Evolutionary conservation across 495 filamentous ascomycete species (phyloP), one percentile per base, ranked within the genome.

Genomic region (Bathelium albidoporum): DNA sequence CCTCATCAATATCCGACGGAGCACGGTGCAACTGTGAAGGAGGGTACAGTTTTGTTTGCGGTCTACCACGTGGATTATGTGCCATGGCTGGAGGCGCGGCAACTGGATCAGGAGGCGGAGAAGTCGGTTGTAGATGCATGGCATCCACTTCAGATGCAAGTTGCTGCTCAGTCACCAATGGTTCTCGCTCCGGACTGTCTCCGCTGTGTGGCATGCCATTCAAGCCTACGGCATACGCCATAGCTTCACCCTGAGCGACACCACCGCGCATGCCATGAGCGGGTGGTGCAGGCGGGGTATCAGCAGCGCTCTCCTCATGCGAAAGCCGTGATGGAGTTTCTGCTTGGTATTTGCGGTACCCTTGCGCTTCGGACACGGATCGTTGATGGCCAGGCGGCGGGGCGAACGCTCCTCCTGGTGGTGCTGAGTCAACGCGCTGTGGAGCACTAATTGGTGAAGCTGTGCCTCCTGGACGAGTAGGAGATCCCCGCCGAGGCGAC

Each of bases 1-100:
- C 86, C 62, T 83, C 78, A 26, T 92, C 95, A 74, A 97, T 84
- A 12, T 89, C 84, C 66, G 85, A 90, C 62, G 87, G 92, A 60
- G 87, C 88, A 62, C 84, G 82, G 58, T 87, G 84, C 73, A 90
- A 78, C 65, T 92, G 88, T n/a, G 86, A 80, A 32, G 88, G 84
- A 52, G 86, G 81, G 64, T 86, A 82, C 3, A 90, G 89, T 63
- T 85, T 81, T 32, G 80, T 85, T 12, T 76, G 73, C 7, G 91
- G 91, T 62, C 81, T 80, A 58, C 85, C 81, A 32, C 86, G 82
- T 34, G 88, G 83, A 7, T 79, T 80, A 72, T 91, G 89, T 14
- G 83, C 76, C 69, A 97, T 93, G 26, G 81, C 83, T 4, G 91
- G 91, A 0, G 92, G 92, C 18, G 79, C 77, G 12, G 79, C 80